Conservation (phyloP, 345 rosid species). For the Pistacia vera region DNA sequence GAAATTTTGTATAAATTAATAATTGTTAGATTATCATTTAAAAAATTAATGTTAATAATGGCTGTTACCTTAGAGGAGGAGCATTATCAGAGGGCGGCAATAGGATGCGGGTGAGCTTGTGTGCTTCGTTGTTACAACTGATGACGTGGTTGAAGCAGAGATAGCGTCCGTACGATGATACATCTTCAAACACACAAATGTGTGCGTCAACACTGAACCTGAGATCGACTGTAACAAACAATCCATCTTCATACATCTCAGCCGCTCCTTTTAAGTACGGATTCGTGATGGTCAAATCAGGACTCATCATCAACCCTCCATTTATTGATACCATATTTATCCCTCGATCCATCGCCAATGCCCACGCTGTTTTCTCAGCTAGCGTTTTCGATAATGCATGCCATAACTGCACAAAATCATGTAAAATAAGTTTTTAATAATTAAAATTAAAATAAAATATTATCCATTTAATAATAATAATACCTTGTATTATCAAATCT, state of each 20-base stretch:
- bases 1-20: no score
- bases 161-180: constrained; percentile 59
- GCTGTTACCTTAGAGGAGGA: constrained; percentile 29
- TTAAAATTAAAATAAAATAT: no score
- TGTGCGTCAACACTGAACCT: constrained; percentile 55
- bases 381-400: constrained; percentile 62
- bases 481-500: no score
- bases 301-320: constrained; percentile 53
- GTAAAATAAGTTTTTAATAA: background rate
- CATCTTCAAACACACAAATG: constrained; percentile 56
- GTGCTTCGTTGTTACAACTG: constrained; percentile 43
- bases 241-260: constrained; percentile 75
- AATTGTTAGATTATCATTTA: no score
- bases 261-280: constrained; percentile 74
- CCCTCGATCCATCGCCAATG: constrained; percentile 74
- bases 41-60: no score
- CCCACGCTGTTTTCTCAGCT: constrained; percentile 79
- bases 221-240: constrained; percentile 53
- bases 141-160: constrained; percentile 59
- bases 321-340: constrained; percentile 63
- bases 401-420: constrained; percentile 49
- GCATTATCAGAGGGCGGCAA: constrained; percentile 35
- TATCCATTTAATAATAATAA: no score
- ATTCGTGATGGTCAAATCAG: constrained; percentile 40
- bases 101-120: constrained; percentile 35